phyloP scores from a whole-genome alignment of 1,284 basidiomycete species.

The Heliocybe sulcata region DNA sequence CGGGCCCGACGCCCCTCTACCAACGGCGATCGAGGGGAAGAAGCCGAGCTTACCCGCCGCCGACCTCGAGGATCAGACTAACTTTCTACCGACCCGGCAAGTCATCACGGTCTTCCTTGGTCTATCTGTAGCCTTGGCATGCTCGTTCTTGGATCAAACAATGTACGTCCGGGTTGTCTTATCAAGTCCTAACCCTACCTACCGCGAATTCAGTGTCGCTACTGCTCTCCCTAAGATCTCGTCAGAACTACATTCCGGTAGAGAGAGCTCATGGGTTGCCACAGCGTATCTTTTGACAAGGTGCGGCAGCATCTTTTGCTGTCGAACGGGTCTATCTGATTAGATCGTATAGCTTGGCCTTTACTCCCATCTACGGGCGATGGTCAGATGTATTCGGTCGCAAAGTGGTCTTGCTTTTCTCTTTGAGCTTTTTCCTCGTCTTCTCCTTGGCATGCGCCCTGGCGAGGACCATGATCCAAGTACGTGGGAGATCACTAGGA shows the following conservation, averaged over 20 bases:
- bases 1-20: background rate
- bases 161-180: slow-evolving; percentile 1
- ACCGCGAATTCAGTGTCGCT: slow-evolving; percentile 24
- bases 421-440: slow-evolving; percentile 29
- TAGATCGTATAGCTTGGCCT: slow-evolving; percentile 17
- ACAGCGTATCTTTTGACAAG: slow-evolving; percentile 14
- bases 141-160: slow-evolving; percentile 21
- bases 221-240: slow-evolving; percentile 35
- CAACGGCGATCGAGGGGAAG: background rate
- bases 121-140: slow-evolving; percentile 9
- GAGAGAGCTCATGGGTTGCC: slow-evolving; percentile 19
- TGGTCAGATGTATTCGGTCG: slow-evolving; percentile 31
- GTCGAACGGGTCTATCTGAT: slow-evolving; percentile 11
- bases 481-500: background rate
- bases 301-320: background rate
- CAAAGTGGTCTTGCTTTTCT: slow-evolving; percentile 30
- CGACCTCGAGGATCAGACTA: slow-evolving; percentile 36
- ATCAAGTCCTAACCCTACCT: no score
- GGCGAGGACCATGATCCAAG: slow-evolving; percentile 24
- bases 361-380: slow-evolving; percentile 27
- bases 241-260: slow-evolving; percentile 25
- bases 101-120: slow-evolving; percentile 30
- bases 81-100: slow-evolving; percentile 36
- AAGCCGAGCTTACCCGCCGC: background rate
- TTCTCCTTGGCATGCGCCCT: slow-evolving; percentile 23